phyloP scores from a whole-genome alignment of 164 flowering plant genomes.

The Vitis rotundifolia region DNA sequence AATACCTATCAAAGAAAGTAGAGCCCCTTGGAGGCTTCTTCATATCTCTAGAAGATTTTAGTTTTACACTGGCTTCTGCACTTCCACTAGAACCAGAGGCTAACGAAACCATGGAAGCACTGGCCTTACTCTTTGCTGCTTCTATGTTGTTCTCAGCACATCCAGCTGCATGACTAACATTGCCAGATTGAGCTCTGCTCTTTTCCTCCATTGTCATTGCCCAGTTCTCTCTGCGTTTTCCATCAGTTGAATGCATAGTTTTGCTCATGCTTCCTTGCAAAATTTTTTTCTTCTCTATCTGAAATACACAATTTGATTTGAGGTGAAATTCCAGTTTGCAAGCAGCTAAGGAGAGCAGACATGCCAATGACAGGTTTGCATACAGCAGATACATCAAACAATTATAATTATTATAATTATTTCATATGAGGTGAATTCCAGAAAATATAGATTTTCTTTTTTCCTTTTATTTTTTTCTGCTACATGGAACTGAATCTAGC shows the following conservation, averaged over 20 bases:
- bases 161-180: slow-evolving; percentile 16
- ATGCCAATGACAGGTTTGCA: background rate
- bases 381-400: background rate
- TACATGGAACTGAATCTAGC: too few species aligned
- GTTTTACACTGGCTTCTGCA: slow-evolving; percentile 19
- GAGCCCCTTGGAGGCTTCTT: slow-evolving; percentile 48
- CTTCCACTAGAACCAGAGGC: slow-evolving; percentile 20
- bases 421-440: too few species aligned
- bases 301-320: slow-evolving; percentile 11
- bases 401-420: too few species aligned
- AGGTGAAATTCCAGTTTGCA: background rate
- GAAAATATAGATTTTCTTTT: too few species aligned
- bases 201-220: slow-evolving; percentile 16
- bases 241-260: slow-evolving; percentile 27
- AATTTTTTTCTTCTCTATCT: slow-evolving; percentile 87
- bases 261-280: slow-evolving; percentile 48
- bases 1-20: slow-evolving; percentile 86
- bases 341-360: background rate
- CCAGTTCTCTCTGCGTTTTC: slow-evolving; percentile 21
- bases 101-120: slow-evolving; percentile 16
- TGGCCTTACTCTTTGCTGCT: slow-evolving; percentile 13
- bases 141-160: slow-evolving; percentile 13
- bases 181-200: slow-evolving; percentile 18
- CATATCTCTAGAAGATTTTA: slow-evolving; percentile 28
- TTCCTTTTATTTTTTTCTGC: too few species aligned